Percentiles rank a stretch among this genome's conserved stretches.
phyloP scores from a whole-genome alignment of 495 filamentous ascomycete genomes.

The Aspergillus campestris region DNA sequence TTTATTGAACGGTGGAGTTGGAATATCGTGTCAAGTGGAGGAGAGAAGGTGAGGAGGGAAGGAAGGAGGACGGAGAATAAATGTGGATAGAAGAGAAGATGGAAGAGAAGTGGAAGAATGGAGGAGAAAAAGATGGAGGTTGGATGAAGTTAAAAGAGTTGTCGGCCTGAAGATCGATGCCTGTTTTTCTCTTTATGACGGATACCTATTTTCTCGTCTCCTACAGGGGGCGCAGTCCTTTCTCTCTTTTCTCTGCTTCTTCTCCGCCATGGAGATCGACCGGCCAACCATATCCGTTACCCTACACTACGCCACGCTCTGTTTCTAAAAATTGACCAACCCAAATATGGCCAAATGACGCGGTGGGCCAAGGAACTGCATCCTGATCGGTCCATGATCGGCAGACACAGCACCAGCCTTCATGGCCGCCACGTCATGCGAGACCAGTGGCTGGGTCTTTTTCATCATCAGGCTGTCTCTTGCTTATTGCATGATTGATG shows the following conservation, averaged over 20 bases:
- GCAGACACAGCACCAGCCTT: slow-evolving; percentile 1
- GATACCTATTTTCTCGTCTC: too few relatives aligned
- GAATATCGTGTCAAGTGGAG: not conserved
- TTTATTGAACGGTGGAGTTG: not conserved
- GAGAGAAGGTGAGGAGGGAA: not conserved
- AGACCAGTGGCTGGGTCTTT: too few relatives aligned
- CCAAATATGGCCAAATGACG: too few relatives aligned
- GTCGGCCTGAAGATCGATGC: too few relatives aligned
- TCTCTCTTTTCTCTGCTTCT: not conserved
- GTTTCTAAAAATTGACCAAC: slow-evolving; percentile 4
- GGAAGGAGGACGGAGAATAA: not conserved
- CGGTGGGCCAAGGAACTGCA: too few relatives aligned
- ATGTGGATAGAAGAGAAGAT: not conserved
- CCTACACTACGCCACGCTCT: slow-evolving; percentile 5
- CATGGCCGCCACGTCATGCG: not conserved
- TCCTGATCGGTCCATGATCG: not conserved
- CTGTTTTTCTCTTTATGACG: too few relatives aligned
- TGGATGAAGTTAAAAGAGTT: not conserved
- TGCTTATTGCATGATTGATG: too few relatives aligned
- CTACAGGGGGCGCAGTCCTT: not conserved
- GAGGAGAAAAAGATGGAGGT: not conserved
- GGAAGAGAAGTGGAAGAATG: not conserved
- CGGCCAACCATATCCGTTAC: not conserved
- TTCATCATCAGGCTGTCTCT: too few relatives aligned
- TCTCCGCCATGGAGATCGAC: not conserved